Evolutionary conservation across 495 filamentous ascomycete genomes (phyloP), one percentile per base, ranked within the genome.

Genomic region (Ramalina peruviana): DNA sequence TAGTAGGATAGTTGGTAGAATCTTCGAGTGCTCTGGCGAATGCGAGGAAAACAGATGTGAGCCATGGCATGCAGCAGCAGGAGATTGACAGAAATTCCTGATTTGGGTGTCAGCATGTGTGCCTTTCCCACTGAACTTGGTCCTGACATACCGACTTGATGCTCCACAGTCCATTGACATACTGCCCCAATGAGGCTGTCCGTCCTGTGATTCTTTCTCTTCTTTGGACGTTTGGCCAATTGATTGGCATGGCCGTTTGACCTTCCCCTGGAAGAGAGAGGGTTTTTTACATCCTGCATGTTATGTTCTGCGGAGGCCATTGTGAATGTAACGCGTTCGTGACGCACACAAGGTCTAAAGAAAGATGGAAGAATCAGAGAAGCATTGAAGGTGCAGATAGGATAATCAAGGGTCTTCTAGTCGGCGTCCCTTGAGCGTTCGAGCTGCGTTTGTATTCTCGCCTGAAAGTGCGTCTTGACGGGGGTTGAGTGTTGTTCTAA

Each of bases 1-100:
- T 84, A 80, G 67, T 96, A 92, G 17, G 85, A 88, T 46, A 96
- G 72, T 50, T 78, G 74, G 66, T 90, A 89, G 68, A 93, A 94
- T 49, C 87, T 90, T 51, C 76, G 71, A 37, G 88, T 92, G 57
- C 82, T 76, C n/a, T 75, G 68, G 49, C 85, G 76, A 20, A 86
- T 80, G 46, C 79, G 79, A 36, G 89, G 89, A 65, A 90, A 83
- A 53, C 74, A 79, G 51, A 85, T 67, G 69, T 94, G 87, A 51
- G 82, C 76, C 52, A 90, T 74, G 63, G 77, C 72, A 53, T 94
- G 74, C 48, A 88, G 78, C 50, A 84, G 73, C 49, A 95, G 71
- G 47, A 87, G 78, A 57, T 83, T 87, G 64, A 87, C 65, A 15
- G 86, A 81, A 43, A 93, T 75, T 36, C 83, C 87, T 92, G 55